Conservation (phyloP, 2,329 filamentous ascomycete genomes). For the Colletotrichum sp. region DNA sequence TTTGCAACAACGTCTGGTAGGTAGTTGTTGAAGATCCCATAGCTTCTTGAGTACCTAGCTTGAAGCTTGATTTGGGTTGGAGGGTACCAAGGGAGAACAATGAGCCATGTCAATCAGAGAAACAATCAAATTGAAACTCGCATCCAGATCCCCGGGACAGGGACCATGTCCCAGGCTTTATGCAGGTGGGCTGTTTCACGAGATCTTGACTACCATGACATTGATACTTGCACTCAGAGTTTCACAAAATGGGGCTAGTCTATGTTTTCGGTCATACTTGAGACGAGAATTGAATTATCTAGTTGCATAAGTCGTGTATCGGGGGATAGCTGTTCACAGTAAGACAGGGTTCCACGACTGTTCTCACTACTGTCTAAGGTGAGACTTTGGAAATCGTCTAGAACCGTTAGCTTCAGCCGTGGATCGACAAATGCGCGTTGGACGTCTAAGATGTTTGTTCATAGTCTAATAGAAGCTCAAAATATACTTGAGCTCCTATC, state of each 20-base stretch:
- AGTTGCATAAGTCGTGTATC: constrained; percentile 3
- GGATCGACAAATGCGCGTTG: not conserved
- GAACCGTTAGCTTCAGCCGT: not conserved
- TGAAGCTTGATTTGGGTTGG: not conserved
- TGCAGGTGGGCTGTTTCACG: not conserved
- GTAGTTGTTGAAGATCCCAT: not conserved
- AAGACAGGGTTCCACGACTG: not conserved
- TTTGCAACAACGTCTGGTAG: not conserved
- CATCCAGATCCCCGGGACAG: not conserved
- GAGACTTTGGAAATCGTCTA: not conserved
- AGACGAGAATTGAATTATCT: not conserved
- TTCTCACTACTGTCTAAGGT: not conserved
- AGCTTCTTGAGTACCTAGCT: not conserved
- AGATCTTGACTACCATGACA: not conserved
- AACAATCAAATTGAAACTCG: not conserved
- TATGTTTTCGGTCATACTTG: not conserved
- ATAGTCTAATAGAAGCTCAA: not conserved
- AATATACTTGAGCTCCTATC: not conserved
- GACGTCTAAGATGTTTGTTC: not conserved
- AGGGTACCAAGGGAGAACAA: not conserved
- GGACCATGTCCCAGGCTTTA: not conserved
- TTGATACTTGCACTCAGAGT: not conserved
- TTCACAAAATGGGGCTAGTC: not conserved
- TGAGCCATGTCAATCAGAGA: not conserved
- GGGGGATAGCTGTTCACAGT: not conserved